Percentiles rank a stretch among this genome's conserved stretches.
These are phyloP conservation scores for Umbilicaria muhlenbergii DNA, from an alignment of 495 filamentous ascomycete genomes.

Conservation along the genomic window DNA sequence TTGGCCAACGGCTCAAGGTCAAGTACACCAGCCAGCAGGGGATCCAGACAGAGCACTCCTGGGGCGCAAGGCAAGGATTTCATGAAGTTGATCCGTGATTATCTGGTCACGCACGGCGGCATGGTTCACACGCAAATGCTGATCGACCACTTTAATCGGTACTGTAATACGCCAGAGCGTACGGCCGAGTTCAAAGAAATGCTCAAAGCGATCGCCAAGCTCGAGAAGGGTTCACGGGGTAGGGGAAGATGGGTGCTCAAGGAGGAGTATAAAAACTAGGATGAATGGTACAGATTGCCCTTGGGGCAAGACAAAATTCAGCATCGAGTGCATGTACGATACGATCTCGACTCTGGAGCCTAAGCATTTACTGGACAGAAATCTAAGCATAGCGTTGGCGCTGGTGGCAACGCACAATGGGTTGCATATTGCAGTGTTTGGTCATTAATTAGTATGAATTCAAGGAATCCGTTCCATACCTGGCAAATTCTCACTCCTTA, in stretches of 20 bases:
- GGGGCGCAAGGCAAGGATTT: constrained; percentile 34
- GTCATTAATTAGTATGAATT: too few species aligned
- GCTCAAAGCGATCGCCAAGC: constrained; percentile 38
- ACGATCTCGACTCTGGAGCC: too few species aligned
- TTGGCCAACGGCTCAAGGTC: constrained; percentile 14
- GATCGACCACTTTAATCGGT: constrained; percentile 66
- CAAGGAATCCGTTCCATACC: too few species aligned
- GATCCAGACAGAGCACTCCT: neutral
- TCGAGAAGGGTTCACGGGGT: constrained; percentile 38
- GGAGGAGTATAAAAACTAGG: constrained; percentile 32
- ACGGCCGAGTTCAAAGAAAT: constrained; percentile 49
- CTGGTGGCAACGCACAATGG: too few species aligned
- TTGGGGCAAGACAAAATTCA: neutral
- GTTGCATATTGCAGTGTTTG: too few species aligned
- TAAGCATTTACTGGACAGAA: too few species aligned
- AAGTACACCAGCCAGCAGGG: constrained; percentile 17
- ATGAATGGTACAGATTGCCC: too few species aligned
- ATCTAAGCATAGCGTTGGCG: too few species aligned
- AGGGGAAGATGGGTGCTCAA: constrained; percentile 47
- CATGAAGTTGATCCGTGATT: constrained; percentile 57
- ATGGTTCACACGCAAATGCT: constrained; percentile 57
- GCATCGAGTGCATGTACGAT: too few species aligned
- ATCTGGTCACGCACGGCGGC: constrained; percentile 54
- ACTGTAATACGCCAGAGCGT: constrained; percentile 34
- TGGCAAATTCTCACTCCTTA: too few species aligned